Conservation (phyloP, 495 filamentous ascomycete species). For the Aspergillus campestris region DNA sequence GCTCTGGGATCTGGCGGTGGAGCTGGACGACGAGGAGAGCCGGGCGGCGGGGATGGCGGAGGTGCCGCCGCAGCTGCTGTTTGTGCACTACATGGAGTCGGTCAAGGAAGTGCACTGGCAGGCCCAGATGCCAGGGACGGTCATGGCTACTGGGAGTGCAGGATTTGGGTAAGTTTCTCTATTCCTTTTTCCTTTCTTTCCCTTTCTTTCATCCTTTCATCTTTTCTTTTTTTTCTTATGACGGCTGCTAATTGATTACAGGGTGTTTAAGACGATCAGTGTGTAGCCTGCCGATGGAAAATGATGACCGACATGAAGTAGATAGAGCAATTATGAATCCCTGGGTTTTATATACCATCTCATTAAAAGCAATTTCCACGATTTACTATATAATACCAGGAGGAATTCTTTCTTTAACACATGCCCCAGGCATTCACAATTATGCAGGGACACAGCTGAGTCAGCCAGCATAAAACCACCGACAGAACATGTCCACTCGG, state of each 20-base stretch:
- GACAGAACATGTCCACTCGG: too few species aligned
- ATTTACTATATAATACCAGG: too few species aligned
- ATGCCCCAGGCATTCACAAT: too few species aligned
- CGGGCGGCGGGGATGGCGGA: slow-evolving; percentile 80
- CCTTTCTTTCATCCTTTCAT: background rate
- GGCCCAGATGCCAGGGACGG: slow-evolving; percentile 83
- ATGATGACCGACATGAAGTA: too few species aligned
- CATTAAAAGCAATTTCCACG: too few species aligned
- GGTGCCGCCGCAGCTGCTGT: slow-evolving; percentile 88
- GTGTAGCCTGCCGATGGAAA: slow-evolving; percentile 22
- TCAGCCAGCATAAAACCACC: too few species aligned
- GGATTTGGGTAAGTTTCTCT: slow-evolving; percentile 58
- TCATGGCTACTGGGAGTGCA: slow-evolving; percentile 82
- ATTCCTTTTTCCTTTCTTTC: slow-evolving; percentile 3
- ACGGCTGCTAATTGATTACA: slow-evolving; percentile 11
- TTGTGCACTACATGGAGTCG: slow-evolving; percentile 90
- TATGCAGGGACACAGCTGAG: too few species aligned
- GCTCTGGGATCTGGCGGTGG: slow-evolving; percentile 93
- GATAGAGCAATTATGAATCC: too few species aligned
- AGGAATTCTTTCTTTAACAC: too few species aligned
- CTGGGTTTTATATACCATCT: too few species aligned
- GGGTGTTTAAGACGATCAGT: slow-evolving; percentile 51
- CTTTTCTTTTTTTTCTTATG: background rate
- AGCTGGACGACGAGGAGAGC: slow-evolving; percentile 93
- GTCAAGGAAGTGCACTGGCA: slow-evolving; percentile 98